Base-by-base conservation (phyloP, 2,329 filamentous ascomycete genomes). In the Colletotrichum caudatum region DNA sequence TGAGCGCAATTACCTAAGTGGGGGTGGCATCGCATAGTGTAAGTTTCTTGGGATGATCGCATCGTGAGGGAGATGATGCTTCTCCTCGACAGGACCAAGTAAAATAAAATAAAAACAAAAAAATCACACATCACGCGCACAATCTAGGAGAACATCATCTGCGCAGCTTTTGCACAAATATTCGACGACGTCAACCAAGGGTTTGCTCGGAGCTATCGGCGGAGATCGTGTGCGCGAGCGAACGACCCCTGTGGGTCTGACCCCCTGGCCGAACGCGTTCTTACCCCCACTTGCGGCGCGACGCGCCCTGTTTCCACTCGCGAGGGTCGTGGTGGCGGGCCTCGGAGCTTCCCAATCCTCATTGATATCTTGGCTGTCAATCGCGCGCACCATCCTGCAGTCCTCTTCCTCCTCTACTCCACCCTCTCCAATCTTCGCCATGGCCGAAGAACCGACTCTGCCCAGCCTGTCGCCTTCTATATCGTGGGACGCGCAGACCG, bases 361-460 rank as follows among this genome's bases (percentile, higher is more conserved):
- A 37, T 64, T 64, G 48, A 54, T 54, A 39, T 58, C 33, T 29
- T 29, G 64, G 46, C 48, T 39, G 33, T 41, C 18, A 51, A 35
- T 67, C 33, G 69, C 51, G 44, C 64, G 39, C 53, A 68, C 23
- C 12, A n/a, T 29, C 20, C 16, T 16, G 29, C 33, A 63, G 2
- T 63, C 7, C 1, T 53, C 16, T 16, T 33, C n/a, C n/a, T 41
- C 12, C 39, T 23, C 20, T 51, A 41, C n/a, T 33, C 23, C 23
- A n/a, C n/a, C 6, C 11, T 26, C 41, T 50, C 5, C 37, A 46
- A 20, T 66, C 35, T 64, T 66, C 66, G 33, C 57, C 18, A 83
- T 83, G 80, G 76, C 80, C 12, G 83, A 85, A 33, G 84, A 85
- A 73, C 81, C 80, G 16, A 79, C 81, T 18, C 78, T 85, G 20